These are phyloP conservation scores for Didymella glomerata DNA, from an alignment of 2,329 filamentous ascomycete genomes.

Conservation along the genomic window DNA sequence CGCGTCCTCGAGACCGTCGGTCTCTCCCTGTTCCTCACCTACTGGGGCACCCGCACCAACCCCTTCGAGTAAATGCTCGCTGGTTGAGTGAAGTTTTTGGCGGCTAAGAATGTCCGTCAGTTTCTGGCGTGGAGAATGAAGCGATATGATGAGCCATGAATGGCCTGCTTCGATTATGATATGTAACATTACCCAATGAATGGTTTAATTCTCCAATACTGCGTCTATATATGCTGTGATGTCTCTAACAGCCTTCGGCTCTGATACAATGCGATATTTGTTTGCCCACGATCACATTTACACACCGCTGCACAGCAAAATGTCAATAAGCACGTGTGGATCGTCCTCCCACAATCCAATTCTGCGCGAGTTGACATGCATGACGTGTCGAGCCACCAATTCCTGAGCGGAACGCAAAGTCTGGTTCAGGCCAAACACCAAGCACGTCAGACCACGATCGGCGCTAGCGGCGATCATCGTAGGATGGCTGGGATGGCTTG, in stretches of 20 bases:
- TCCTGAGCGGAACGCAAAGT: slow-evolving; percentile 4
- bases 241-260: not conserved
- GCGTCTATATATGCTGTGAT: not conserved
- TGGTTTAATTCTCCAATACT: slow-evolving; percentile 18
- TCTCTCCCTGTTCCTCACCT: slow-evolving; percentile 89
- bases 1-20: slow-evolving; percentile 94
- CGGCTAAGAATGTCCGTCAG: slow-evolving; percentile 38
- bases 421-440: slow-evolving; percentile 12
- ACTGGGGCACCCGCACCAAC: slow-evolving; percentile 96
- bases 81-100: slow-evolving; percentile 33
- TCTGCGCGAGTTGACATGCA: slow-evolving; percentile 2
- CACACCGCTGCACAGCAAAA: not conserved
- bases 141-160: slow-evolving; percentile 32
- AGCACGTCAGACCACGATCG: slow-evolving; percentile 22
- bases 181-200: slow-evolving; percentile 43
- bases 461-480: slow-evolving; percentile 19
- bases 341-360: not conserved
- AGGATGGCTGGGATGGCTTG: not conserved
- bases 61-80: slow-evolving; percentile 75
- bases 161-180: slow-evolving; percentile 34
- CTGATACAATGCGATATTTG: not conserved
- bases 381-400: slow-evolving; percentile 1
- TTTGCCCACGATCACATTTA: not conserved
- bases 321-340: not conserved
- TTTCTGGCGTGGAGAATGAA: slow-evolving; percentile 33